Evolutionary conservation across 169 alveolate genomes (phyloP), one percentile per base, ranked within the genome.

Genomic region (Plasmodium yoelii): DNA sequence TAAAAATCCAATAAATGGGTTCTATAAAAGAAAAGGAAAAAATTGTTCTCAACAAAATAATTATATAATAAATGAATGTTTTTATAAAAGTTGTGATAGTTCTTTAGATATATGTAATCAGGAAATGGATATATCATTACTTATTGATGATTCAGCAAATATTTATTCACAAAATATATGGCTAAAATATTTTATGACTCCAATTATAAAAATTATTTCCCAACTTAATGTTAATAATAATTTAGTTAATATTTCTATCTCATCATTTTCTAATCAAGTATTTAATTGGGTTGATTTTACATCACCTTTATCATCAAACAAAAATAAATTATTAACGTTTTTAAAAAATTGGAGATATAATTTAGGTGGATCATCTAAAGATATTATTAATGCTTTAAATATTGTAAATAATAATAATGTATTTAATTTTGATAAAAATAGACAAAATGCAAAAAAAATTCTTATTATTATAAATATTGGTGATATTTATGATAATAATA

Each of bases 21-120:
- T 69, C 19, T 86, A 86, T 46, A 86, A 86, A 57, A 86, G 91
- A 42, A 70, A 22, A 51, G 91, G 91, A 5, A 86, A 71, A 51
- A 69, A 26, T 26, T 86, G 91, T 73, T 59, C 39, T n/a, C 87
- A 86, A 26, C 74, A 86, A 22, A 86, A 61, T 44, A 57, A 55
- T 53, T 53, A n/a, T 4, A 24, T 69, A 0, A 59, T 70, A 1
- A 72, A 86, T 22, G 87, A 70, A 13, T 86, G 91, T 6, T 86
- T 69, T 12, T 12, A 86, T 19, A 69, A 56, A 5, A 57, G 77
- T 39, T 86, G 91, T 53, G 91, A 86, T 70, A 63, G 59, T 55
- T 86, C 87, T n/a, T 47, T 86, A 9, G 91, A 86, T 19, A 49
- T 57, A 13, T 86, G 91, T 42, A 75, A 86, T 26, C 26, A 10